Percentiles rank a stretch among this genome's conserved stretches.
Conservation (phyloP, 192 early-diverging fungal species). For the Geranomyces michiganensis region DNA sequence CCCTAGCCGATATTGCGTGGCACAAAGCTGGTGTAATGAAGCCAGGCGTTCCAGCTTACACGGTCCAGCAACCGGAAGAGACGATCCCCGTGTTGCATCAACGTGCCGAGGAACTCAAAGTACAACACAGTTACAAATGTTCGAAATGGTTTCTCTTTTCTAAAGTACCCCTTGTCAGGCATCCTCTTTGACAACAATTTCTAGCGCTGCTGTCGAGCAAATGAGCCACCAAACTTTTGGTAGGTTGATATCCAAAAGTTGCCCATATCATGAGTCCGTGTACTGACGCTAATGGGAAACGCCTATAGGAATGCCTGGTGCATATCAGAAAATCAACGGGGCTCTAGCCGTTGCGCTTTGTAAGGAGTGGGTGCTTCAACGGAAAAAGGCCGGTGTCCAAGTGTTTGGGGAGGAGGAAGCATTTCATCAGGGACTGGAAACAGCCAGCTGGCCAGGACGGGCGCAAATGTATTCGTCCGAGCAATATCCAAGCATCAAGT, state of each 20-base stretch:
- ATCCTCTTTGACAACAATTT: background rate
- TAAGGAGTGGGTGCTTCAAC: slow-evolving; percentile 64
- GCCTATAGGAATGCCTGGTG: slow-evolving; percentile 73
- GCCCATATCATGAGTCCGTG: background rate
- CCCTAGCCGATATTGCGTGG: slow-evolving; percentile 70
- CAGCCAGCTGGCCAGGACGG: slow-evolving; percentile 86
- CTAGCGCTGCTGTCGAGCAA: slow-evolving; percentile 17
- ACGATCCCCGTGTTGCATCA: slow-evolving; percentile 69
- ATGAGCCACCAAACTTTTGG: slow-evolving; percentile 34
- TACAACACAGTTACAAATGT: slow-evolving; percentile 13
- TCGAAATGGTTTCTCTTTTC: too few species aligned
- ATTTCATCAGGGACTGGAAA: slow-evolving; percentile 66
- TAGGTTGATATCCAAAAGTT: too few species aligned
- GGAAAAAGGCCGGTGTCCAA: slow-evolving; percentile 13
- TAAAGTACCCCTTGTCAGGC: background rate
- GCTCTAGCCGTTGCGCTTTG: slow-evolving; percentile 75
- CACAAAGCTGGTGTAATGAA: slow-evolving; percentile 87
- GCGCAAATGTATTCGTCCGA: slow-evolving; percentile 68
- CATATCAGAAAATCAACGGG: slow-evolving; percentile 86
- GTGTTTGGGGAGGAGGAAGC: slow-evolving; percentile 39
- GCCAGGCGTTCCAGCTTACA: slow-evolving; percentile 68
- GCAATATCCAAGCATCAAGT: slow-evolving; percentile 55
- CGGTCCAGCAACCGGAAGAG: slow-evolving; percentile 68
- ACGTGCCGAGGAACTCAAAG: slow-evolving; percentile 71
- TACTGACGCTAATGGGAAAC: slow-evolving; percentile 17